These are phyloP conservation scores for Ophiostoma sp. DNA, from an alignment of 2,329 filamentous ascomycete species.

Conservation along the genomic window DNA sequence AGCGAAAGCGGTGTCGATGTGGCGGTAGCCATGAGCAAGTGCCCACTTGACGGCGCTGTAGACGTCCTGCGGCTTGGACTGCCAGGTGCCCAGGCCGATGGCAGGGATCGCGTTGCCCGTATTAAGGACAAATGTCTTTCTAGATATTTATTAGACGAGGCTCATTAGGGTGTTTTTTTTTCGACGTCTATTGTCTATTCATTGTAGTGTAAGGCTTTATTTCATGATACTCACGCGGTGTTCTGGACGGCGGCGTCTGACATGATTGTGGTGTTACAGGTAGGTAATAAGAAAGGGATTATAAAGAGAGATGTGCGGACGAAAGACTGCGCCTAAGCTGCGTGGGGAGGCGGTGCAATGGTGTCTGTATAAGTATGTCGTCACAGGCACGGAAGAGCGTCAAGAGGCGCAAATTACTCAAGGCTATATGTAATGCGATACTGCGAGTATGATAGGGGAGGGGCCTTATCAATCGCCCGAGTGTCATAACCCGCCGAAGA, in stretches of 20 bases:
- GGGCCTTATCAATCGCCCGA: neutral
- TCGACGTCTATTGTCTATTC: neutral
- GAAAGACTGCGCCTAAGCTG: neutral
- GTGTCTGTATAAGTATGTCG: neutral
- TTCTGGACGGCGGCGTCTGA: neutral
- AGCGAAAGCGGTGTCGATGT: slow-evolving; percentile 25
- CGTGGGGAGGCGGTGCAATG: neutral
- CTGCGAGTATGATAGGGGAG: neutral
- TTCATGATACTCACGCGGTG: neutral
- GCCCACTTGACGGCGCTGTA: slow-evolving; percentile 21
- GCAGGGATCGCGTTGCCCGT: slow-evolving; percentile 73
- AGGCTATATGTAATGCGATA: slow-evolving; percentile 1
- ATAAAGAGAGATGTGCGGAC: neutral
- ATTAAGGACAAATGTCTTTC: slow-evolving; percentile 63
- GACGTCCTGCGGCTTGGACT: slow-evolving; percentile 46
- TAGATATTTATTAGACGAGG: slow-evolving; percentile 25
- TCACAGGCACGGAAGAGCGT: neutral
- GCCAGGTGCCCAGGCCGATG: slow-evolving; percentile 71
- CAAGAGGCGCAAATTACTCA: neutral
- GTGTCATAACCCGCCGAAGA: neutral
- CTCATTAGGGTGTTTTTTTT: neutral
- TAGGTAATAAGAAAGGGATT: neutral
- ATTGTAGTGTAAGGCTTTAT: neutral
- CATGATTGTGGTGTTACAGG: neutral
- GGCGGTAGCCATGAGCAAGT: slow-evolving; percentile 23